phyloP scores from a whole-genome alignment of 148 eudicot genomes.

The Fagopyrum tataricum region DNA sequence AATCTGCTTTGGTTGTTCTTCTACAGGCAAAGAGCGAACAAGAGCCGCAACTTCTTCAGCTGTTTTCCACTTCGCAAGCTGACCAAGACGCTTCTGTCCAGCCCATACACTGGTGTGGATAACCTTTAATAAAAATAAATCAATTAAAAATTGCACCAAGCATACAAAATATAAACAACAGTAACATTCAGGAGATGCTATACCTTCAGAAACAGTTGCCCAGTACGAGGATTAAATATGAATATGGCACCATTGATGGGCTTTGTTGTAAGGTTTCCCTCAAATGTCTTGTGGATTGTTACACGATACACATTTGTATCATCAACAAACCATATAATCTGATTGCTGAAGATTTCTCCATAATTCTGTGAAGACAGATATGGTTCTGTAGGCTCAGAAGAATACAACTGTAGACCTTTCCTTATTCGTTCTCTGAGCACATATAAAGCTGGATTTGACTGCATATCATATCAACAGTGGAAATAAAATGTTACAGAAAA shows the following conservation, averaged over 20 bases:
- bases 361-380: conserved; percentile 96
- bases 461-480: conserved; percentile 22
- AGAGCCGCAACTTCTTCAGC: conserved; percentile 99
- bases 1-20: conserved; percentile 95
- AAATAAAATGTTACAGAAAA: background rate
- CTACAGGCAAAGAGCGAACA: conserved; percentile 95
- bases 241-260: conserved; percentile 99
- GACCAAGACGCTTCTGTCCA: conserved; percentile 99
- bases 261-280: conserved; percentile 95
- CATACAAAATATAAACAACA: background rate
- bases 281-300: conserved; percentile 97
- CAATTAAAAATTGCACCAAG: background rate
- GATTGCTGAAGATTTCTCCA: conserved; percentile 98
- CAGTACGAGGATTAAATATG: conserved; percentile 94
- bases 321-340: conserved; percentile 98
- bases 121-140: conserved; percentile 34
- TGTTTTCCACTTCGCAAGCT: conserved; percentile 99
- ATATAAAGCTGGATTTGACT: conserved; percentile 97
- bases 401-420: conserved; percentile 96
- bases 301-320: conserved; percentile 99
- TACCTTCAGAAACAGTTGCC: conserved; percentile 94
- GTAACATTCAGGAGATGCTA: background rate
- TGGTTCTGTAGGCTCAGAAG: conserved; percentile 99
- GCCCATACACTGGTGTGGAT: conserved; percentile 99
- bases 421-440: conserved; percentile 94